These are phyloP conservation scores for Echeveria elegans DNA, from an alignment of 164 flowering plant genomes.

Conservation along the genomic window DNA sequence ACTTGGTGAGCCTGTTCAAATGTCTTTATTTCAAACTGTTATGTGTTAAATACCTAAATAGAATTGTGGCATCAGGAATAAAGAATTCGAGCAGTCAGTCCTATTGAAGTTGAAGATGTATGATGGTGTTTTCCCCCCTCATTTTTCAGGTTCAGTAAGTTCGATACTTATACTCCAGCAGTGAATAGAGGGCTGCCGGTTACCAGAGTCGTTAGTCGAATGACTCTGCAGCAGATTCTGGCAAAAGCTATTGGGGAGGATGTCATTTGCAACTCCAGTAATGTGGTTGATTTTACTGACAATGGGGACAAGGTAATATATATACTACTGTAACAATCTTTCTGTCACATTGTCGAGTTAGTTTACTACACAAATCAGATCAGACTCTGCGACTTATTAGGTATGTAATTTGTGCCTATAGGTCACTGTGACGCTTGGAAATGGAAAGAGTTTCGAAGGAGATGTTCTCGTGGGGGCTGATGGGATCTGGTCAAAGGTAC, in stretches of 20 bases:
- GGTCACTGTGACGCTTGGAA: conserved; percentile 77
- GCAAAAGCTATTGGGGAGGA: conserved; percentile 82
- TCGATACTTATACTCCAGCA: conserved; percentile 98
- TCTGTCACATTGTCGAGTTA: background rate
- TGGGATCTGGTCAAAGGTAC: conserved; percentile 98
- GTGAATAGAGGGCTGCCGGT: conserved; percentile 88
- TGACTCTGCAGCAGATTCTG: conserved; percentile 79
- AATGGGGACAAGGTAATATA: conserved; percentile 63
- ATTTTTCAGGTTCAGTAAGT: conserved; percentile 72
- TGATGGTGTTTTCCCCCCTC: background rate
- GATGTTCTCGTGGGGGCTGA: conserved; percentile 95
- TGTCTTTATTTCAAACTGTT: background rate
- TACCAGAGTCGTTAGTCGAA: conserved; percentile 86
- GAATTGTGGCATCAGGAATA: no score
- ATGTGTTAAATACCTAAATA: no score
- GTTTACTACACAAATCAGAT: background rate
- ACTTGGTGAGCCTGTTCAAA: conserved; percentile 45
- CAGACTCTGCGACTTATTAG: background rate
- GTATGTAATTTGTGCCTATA: conserved; percentile 12
- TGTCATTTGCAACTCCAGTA: conserved; percentile 58
- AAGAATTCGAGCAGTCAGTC: no score
- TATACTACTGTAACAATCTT: no score
- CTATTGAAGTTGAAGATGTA: no score
- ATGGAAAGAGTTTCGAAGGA: conserved; percentile 72
- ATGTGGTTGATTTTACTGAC: conserved; percentile 75